phyloP scores from a whole-genome alignment of 805 yeast species.

The Scheffersomyces lignosus region DNA sequence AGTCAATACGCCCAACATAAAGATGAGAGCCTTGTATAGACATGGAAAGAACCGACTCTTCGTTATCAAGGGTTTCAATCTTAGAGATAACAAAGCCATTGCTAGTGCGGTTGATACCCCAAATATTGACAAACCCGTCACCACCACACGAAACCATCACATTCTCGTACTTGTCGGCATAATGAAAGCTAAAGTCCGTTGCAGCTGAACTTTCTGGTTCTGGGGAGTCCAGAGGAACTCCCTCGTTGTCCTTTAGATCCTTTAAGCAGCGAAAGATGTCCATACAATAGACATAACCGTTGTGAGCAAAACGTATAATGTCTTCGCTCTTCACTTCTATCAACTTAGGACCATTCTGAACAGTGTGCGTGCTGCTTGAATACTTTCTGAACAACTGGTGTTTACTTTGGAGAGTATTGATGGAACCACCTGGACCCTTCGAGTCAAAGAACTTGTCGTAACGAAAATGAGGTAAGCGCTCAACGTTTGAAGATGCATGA shows the following conservation, averaged over 20 bases:
- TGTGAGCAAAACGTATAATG: slow-evolving; percentile 79
- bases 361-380: slow-evolving; percentile 13
- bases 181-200: slow-evolving; percentile 13
- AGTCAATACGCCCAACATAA: slow-evolving; percentile 79
- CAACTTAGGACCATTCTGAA: slow-evolving; percentile 33
- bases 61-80: slow-evolving; percentile 52
- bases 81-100: slow-evolving; percentile 11
- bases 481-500: slow-evolving; percentile 7
- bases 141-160: slow-evolving; percentile 68
- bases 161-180: slow-evolving; percentile 12
- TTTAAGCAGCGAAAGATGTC: slow-evolving; percentile 25
- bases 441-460: slow-evolving; percentile 90
- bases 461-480: slow-evolving; percentile 54
- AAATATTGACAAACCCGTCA: slow-evolving; percentile 81
- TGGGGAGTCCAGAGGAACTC: slow-evolving; percentile 13
- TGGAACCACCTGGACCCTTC: slow-evolving; percentile 72
- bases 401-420: slow-evolving; percentile 28
- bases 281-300: slow-evolving; percentile 84
- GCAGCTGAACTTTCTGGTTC: too few species aligned
- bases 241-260: slow-evolving; percentile 1
- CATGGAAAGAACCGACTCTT: slow-evolving; percentile 72
- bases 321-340: slow-evolving; percentile 70
- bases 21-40: slow-evolving; percentile 63
- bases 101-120: slow-evolving; percentile 48
- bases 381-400: slow-evolving; percentile 20